These are phyloP conservation scores for Euphorbia peplus DNA, from an alignment of 345 rosid genomes.

Conservation along the genomic window DNA sequence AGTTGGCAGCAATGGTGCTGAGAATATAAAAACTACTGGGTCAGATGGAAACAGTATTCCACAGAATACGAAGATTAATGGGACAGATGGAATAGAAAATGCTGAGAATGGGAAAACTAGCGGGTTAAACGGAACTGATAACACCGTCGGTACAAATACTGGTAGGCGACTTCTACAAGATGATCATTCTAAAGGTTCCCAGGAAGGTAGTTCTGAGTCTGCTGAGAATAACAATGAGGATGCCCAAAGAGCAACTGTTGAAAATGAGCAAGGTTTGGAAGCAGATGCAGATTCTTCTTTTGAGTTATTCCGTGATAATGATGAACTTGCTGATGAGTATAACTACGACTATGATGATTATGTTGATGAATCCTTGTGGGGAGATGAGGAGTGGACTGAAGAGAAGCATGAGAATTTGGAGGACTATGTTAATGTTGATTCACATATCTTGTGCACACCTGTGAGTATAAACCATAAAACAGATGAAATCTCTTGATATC, in stretches of 20 bases:
- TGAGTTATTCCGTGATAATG: slow-evolving; percentile 82
- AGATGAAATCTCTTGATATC: slow-evolving; percentile 8
- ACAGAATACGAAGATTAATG: not conserved
- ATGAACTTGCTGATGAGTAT: slow-evolving; percentile 90
- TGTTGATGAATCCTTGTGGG: slow-evolving; percentile 88
- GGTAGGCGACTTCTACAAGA: slow-evolving; percentile 82
- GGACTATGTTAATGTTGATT: slow-evolving; percentile 87
- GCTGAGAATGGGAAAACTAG: not conserved
- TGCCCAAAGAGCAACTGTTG: slow-evolving; percentile 61
- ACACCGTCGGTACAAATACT: slow-evolving; percentile 32
- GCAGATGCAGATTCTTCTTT: slow-evolving; percentile 91
- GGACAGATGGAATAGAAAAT: not conserved
- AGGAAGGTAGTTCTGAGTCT: slow-evolving; percentile 46
- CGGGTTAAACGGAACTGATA: not conserved
- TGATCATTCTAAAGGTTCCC: slow-evolving; percentile 43
- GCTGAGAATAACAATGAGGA: slow-evolving; percentile 37
- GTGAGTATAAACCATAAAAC: slow-evolving; percentile 49
- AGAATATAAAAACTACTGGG: not conserved
- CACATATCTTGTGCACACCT: slow-evolving; percentile 92
- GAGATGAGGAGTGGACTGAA: slow-evolving; percentile 96
- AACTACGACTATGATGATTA: slow-evolving; percentile 90
- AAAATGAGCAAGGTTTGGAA: slow-evolving; percentile 75
- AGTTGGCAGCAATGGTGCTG: not conserved
- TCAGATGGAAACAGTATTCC: not conserved
- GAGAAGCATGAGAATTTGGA: slow-evolving; percentile 74